Conservation (phyloP, 768 basidiomycete genomes). For the Boletus rex-veris region DNA sequence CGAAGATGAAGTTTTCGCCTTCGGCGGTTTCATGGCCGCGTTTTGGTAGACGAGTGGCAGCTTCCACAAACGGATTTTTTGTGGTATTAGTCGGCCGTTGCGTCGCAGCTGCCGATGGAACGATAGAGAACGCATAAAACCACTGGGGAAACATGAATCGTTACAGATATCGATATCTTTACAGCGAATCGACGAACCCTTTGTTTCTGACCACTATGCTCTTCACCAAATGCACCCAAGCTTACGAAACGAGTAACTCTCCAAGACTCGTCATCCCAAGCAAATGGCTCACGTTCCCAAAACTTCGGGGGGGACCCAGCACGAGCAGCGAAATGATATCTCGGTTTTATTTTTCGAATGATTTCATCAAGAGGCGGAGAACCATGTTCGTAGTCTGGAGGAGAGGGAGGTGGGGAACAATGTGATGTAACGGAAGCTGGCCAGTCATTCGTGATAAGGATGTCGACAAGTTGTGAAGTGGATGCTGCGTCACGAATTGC, state of each 20-base stretch:
- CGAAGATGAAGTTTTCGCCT: conserved; percentile 69
- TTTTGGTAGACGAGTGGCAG: conserved; percentile 42
- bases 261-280: conserved; percentile 70
- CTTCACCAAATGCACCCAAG: conserved; percentile 82
- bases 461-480: conserved; percentile 67
- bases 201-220: conserved; percentile 67
- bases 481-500: conserved; percentile 60
- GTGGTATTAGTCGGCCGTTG: conserved; percentile 61
- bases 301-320: conserved; percentile 69
- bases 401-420: conserved; percentile 51
- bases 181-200: conserved; percentile 52
- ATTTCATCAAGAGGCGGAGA: conserved; percentile 64
- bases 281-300: conserved; percentile 94
- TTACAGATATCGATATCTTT: conserved; percentile 1
- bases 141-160: conserved; percentile 50
- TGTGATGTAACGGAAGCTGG: conserved; percentile 61
- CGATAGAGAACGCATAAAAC: conserved; percentile 95
- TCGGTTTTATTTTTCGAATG: conserved; percentile 64
- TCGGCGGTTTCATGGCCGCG: conserved; percentile 46
- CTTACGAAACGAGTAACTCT: conserved; percentile 75
- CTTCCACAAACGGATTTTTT: conserved; percentile 63
- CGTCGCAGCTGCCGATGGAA: conserved; percentile 44
- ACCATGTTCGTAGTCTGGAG: conserved; percentile 40
- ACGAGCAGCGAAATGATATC: conserved; percentile 80
- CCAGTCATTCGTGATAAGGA: conserved; percentile 80